Evolutionary conservation across 2,329 filamentous ascomycete species (phyloP).

Genomic region (Botrytis squamosa): DNA sequence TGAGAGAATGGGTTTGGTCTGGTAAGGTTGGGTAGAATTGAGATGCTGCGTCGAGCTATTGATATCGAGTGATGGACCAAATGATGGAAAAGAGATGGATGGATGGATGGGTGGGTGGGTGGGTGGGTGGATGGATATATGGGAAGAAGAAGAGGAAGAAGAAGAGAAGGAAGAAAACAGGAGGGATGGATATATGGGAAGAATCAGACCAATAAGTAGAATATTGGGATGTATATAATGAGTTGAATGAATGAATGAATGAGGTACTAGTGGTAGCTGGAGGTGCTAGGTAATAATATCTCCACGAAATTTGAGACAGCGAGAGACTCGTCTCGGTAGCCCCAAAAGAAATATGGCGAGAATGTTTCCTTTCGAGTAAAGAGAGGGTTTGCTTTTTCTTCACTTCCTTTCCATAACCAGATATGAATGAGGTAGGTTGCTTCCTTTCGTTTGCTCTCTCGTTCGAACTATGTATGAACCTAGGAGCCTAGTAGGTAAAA

Average conservation of each 20-base stretch:
- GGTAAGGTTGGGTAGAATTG: not conserved
- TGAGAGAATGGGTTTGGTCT: not conserved
- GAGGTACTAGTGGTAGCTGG: not conserved
- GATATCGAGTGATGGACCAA: not conserved
- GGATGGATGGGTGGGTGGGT: fast-evolving
- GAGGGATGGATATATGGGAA: not conserved
- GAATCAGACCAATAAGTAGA: not conserved
- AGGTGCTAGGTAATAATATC: not conserved
- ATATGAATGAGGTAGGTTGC: not conserved
- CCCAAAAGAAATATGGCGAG: not conserved
- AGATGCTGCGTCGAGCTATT: not conserved
- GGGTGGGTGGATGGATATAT: not conserved
- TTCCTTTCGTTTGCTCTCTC: not conserved
- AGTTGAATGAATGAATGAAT: not conserved
- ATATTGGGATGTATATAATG: not conserved
- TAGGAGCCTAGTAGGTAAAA: not conserved
- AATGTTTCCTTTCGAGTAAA: not conserved
- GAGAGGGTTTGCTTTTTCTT: not conserved
- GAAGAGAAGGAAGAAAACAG: not conserved
- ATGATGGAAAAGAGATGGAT: not conserved
- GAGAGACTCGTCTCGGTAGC: not conserved
- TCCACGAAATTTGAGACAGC: not conserved
- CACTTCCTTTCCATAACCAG: not conserved
- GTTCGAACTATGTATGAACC: not conserved
- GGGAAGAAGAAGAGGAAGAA: not conserved